Conservation (phyloP, 176 grass and related monocot species). For the Eleusine coracana region DNA sequence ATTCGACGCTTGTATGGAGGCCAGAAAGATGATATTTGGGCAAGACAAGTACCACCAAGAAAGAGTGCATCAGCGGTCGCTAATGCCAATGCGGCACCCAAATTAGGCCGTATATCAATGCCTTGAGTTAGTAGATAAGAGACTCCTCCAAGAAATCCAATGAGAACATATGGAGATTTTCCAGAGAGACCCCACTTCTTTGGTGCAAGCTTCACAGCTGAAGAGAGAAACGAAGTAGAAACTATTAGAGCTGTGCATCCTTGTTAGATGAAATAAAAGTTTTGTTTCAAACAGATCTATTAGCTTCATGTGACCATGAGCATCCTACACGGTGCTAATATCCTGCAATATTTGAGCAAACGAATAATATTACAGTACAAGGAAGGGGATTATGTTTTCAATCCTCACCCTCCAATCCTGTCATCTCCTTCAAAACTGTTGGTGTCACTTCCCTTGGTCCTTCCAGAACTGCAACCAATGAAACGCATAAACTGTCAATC, state of each 20-base stretch:
- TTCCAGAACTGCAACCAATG: conserved; percentile 70
- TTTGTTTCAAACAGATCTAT: conserved; percentile 11
- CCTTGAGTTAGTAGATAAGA: conserved; percentile 81
- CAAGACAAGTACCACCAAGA: conserved; percentile 75
- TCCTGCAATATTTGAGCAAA: background rate
- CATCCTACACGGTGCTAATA: background rate
- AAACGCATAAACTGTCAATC: conserved; percentile 4
- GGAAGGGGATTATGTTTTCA: conserved; percentile 3
- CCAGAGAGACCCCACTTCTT: conserved; percentile 89
- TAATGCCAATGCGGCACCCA: conserved; percentile 73
- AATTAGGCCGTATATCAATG: conserved; percentile 74
- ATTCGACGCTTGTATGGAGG: conserved; percentile 81
- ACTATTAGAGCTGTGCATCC: conserved; percentile 9
- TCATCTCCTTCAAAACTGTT: conserved; percentile 75
- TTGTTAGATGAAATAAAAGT: background rate
- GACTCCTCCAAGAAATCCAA: conserved; percentile 67
- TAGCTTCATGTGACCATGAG: background rate
- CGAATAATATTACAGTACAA: background rate
- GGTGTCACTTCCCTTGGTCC: conserved; percentile 90
- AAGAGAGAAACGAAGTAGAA: conserved; percentile 30
- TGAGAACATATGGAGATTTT: conserved; percentile 62
- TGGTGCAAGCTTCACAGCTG: conserved; percentile 81
- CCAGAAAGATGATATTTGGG: conserved; percentile 90
- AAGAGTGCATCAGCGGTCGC: conserved; percentile 68
- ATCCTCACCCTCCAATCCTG: conserved; percentile 81